Conservation (phyloP, 768 basidiomycete genomes). For the Mycena rosella region DNA sequence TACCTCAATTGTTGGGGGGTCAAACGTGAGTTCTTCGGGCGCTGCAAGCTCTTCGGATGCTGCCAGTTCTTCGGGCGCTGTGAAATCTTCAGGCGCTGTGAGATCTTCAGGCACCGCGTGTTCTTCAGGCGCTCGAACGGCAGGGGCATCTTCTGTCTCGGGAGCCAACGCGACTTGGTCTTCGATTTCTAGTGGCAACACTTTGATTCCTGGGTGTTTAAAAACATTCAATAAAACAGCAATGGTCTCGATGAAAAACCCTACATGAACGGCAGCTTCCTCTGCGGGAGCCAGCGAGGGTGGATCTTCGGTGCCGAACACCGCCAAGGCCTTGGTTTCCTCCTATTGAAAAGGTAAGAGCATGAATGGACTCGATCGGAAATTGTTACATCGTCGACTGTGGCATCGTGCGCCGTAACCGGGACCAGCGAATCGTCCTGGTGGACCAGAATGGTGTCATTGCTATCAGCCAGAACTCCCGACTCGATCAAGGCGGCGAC, state of each 20-base stretch:
- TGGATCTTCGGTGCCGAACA: too few relatives aligned
- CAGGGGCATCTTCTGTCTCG: not conserved
- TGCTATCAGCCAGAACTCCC: constrained; percentile 10
- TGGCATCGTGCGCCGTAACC: constrained; percentile 1
- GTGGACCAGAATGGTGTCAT: not conserved
- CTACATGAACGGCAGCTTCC: too few relatives aligned
- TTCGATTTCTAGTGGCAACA: not conserved
- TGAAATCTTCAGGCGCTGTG: not conserved
- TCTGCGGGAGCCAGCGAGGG: too few relatives aligned
- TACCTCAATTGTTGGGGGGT: constrained; percentile 17
- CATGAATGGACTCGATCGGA: not conserved
- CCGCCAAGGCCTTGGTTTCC: too few relatives aligned
- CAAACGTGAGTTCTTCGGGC: not conserved
- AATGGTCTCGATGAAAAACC: too few relatives aligned
- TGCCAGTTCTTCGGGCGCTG: too few relatives aligned
- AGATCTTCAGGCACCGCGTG: too few relatives aligned
- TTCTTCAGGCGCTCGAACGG: too few relatives aligned
- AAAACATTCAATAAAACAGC: too few relatives aligned
- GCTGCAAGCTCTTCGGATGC: too few relatives aligned
- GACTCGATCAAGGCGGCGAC: constrained; percentile 35
- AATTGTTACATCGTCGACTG: not conserved
- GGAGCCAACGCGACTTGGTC: not conserved
- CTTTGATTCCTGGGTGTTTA: not conserved
- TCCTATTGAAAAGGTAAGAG: too few relatives aligned
- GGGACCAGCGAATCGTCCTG: not conserved